Percentiles rank a stretch among this genome's conserved stretches.
These are phyloP conservation scores for Boletus chippewaensis DNA, from an alignment of 1,284 basidiomycete genomes.

Conservation along the genomic window DNA sequence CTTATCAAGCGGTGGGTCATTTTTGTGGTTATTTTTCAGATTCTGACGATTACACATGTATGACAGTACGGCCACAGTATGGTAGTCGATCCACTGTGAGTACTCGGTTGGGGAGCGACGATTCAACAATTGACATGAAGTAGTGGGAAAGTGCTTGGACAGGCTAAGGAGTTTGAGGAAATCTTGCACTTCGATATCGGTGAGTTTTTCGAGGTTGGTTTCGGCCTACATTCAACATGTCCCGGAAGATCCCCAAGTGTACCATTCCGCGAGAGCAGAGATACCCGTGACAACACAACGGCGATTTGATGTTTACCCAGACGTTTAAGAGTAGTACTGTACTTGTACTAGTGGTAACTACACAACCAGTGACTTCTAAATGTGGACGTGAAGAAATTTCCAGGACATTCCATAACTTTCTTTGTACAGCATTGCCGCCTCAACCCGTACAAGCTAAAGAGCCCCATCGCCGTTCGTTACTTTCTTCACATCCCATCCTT, in stretches of 20 bases:
- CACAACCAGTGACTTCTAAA: constrained; percentile 15
- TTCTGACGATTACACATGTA: background rate
- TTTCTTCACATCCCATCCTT: constrained; percentile 19
- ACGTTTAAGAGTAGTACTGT: constrained; percentile 43
- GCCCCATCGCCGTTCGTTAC: constrained; percentile 6
- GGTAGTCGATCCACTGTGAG: constrained; percentile 85
- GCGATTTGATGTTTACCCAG: constrained; percentile 86
- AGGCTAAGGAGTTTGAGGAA: constrained; percentile 75
- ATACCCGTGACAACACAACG: constrained; percentile 87
- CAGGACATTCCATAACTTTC: constrained; percentile 36
- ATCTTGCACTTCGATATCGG: constrained; percentile 81
- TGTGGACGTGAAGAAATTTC: constrained; percentile 31
- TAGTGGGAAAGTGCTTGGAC: constrained; percentile 76
- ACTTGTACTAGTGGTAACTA: background rate
- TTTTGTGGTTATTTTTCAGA: background rate
- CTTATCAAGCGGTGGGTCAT: constrained; percentile 76
- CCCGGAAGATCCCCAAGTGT: constrained; percentile 59
- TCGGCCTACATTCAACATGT: constrained; percentile 1
- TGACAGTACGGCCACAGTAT: constrained; percentile 86
- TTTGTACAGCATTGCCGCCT: constrained; percentile 19
- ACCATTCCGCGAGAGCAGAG: constrained; percentile 67
- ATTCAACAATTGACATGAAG: constrained; percentile 9
- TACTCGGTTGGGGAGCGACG: background rate
- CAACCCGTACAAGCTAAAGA: constrained; percentile 19
- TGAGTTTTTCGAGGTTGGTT: constrained; percentile 35